Base-by-base conservation (phyloP, 192 early-diverging fungal species). In the Dissophora ornata region DNA sequence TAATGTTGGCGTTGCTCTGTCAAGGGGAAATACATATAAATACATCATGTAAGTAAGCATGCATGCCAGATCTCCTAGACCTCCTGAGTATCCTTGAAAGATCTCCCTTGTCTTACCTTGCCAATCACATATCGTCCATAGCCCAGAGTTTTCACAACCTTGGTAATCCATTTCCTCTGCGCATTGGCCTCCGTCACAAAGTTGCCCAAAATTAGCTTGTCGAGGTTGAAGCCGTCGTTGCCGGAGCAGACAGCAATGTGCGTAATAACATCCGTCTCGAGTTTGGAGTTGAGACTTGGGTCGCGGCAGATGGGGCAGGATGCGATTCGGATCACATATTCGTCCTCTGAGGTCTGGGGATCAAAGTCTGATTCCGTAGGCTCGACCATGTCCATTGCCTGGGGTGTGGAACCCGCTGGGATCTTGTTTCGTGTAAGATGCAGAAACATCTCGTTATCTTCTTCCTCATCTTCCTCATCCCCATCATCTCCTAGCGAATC, bases 181-280 rank as follows among this genome's bases (percentile, higher is more conserved):
- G 92, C 90, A 46, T 91, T 79, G 2, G 88, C 86, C 71, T 92
- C 90, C 2, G 92, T 91, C 8, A 93, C 75, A 75, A 93, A 94
- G 47, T 90, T 89, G 25, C 92, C 91, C 82, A 92, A 82, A 11
- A 93, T 77, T 46, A 95, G 83, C n/a, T 85, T 81, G 59, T 93
- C 90, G 10, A 92, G 81, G 9, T 85, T 90, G 26, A 83, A 86
- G 54, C 89, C 84, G 65, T 93, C 90, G 55, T 88, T 85, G 46
- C 90, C 85, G 42, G 88, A 88, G 79, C 93, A 94, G 0, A 84
- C 81, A 6, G 91, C 90, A 64, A 94, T 83, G 59, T 94, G 93
- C 15, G 90, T 91, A 15, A 93, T 85, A 12, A 92, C 87, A 55
- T 92, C 92, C 57, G 92, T 84, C 69, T 92, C 89, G 1, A 80